A percentile compares a stretch with the other conserved stretches of the same genome.
Evolutionary conservation across 768 basidiomycete genomes (phyloP).

Genomic region (Mycena indigotica): DNA sequence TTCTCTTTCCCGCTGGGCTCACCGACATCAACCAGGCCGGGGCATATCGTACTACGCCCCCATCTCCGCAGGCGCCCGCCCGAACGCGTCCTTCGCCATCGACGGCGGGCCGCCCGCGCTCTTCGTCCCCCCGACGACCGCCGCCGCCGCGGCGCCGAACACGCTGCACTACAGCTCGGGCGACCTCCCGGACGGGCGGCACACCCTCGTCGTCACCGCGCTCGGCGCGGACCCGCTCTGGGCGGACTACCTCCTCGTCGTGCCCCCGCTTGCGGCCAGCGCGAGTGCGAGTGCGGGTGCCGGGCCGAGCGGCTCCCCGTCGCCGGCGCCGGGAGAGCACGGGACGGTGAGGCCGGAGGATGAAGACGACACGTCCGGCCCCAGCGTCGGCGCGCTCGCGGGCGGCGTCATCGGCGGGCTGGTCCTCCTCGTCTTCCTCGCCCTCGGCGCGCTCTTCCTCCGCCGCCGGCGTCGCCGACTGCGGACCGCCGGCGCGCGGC

Average conservation of each 20-base stretch:
- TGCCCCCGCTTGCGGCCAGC: neutral
- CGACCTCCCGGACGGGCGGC: conserved; percentile 1
- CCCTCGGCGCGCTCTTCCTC: too few species aligned
- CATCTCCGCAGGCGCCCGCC: neutral
- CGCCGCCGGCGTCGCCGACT: too few species aligned
- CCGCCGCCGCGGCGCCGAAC: neutral
- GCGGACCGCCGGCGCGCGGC: too few species aligned
- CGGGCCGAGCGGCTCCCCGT: too few species aligned
- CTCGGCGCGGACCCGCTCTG: neutral
- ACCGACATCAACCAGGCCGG: neutral
- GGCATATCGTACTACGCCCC: conserved; percentile 3
- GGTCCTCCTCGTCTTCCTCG: too few species aligned
- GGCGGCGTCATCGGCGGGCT: too few species aligned
- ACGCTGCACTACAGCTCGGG: conserved; percentile 9
- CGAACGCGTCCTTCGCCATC: conserved; percentile 8
- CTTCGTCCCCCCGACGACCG: neutral
- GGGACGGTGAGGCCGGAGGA: too few species aligned
- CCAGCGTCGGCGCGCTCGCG: too few species aligned
- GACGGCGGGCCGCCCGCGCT: conserved; percentile 10
- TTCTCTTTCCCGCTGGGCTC: neutral
- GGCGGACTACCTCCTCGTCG: conserved; percentile 15
- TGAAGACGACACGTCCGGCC: too few species aligned
- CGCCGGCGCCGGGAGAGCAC: too few species aligned
- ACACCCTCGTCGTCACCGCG: conserved; percentile 13
- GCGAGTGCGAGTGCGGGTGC: too few species aligned